Evolutionary conservation across 2,329 filamentous ascomycete genomes (phyloP).

Genomic region (Penicillium sp.): DNA sequence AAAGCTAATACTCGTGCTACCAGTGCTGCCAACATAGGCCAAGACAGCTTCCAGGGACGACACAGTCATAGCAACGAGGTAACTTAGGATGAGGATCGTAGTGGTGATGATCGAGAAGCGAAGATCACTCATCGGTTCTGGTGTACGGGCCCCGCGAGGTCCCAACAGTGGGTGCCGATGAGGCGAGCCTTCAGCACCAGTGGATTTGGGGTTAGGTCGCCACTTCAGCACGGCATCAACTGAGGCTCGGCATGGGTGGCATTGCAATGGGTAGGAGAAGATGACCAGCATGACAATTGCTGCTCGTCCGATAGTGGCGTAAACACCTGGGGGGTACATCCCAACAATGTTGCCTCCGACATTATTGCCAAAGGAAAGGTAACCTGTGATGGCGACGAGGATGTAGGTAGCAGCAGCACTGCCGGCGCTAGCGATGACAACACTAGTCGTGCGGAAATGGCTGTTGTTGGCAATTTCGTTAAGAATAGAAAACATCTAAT

Average conservation of each 20-base stretch:
- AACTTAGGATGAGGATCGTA: slow-evolving; percentile 77
- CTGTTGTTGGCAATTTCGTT: slow-evolving; percentile 91
- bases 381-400: slow-evolving; percentile 90
- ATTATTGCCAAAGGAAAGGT: slow-evolving; percentile 89
- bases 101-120: slow-evolving; percentile 91
- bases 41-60: slow-evolving; percentile 86
- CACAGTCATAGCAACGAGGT: slow-evolving; percentile 87
- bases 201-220: slow-evolving; percentile 59
- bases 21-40: slow-evolving; percentile 92
- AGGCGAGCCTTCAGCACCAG: slow-evolving; percentile 45
- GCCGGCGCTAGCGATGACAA: slow-evolving; percentile 82
- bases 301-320: slow-evolving; percentile 88
- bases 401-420: slow-evolving; percentile 85
- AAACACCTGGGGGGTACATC: slow-evolving; percentile 78
- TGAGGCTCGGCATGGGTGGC: slow-evolving; percentile 94
- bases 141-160: slow-evolving; percentile 44
- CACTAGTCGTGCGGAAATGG: slow-evolving; percentile 72
- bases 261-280: slow-evolving; percentile 93
- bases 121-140: slow-evolving; percentile 74
- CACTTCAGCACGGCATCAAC: slow-evolving; percentile 92
- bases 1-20: slow-evolving; percentile 93
- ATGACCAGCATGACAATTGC: slow-evolving; percentile 95
- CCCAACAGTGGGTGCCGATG: slow-evolving; percentile 46
- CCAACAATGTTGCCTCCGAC: slow-evolving; percentile 90
- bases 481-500: slow-evolving; percentile 94